These are phyloP conservation scores for Rubroboletus pulcherrimus DNA, from an alignment of 768 basidiomycete species.

Conservation along the genomic window DNA sequence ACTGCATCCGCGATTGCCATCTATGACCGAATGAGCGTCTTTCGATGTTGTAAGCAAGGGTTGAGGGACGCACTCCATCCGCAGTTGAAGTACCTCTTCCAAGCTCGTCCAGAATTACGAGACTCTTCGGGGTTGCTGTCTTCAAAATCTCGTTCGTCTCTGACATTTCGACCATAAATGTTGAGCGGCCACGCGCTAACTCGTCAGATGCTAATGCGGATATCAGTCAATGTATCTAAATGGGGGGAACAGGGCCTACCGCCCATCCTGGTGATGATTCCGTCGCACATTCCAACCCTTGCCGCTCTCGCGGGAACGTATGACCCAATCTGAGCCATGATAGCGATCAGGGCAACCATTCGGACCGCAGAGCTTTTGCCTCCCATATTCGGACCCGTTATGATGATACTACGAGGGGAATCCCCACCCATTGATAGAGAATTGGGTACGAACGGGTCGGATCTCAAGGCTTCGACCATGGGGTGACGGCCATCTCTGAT, in stretches of 20 bases:
- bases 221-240: background rate
- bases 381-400: constrained; percentile 87
- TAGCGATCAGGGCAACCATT: constrained; percentile 71
- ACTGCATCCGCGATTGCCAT: constrained; percentile 88
- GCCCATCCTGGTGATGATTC: constrained; percentile 87
- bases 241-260: constrained; percentile 41
- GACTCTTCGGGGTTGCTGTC: constrained; percentile 65
- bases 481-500: constrained; percentile 89
- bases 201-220: constrained; percentile 72
- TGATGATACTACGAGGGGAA: constrained; percentile 55
- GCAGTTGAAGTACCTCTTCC: constrained; percentile 91
- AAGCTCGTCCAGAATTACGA: constrained; percentile 89
- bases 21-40: constrained; percentile 32
- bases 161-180: constrained; percentile 96
- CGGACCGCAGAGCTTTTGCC: constrained; percentile 82
- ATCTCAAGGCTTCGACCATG: constrained; percentile 76
- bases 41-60: background rate
- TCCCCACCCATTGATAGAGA: constrained; percentile 60
- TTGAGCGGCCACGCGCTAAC: constrained; percentile 79
- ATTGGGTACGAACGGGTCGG: constrained; percentile 87
- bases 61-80: constrained; percentile 59
- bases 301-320: constrained; percentile 83
- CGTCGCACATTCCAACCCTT: constrained; percentile 76
- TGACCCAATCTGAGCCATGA: constrained; percentile 86
- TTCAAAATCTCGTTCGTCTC: constrained; percentile 90